A percentile compares a stretch with the other conserved stretches of the same genome.
These are phyloP conservation scores for Hypoxylon cercidicola DNA, from an alignment of 495 filamentous ascomycete genomes.

Conservation along the genomic window DNA sequence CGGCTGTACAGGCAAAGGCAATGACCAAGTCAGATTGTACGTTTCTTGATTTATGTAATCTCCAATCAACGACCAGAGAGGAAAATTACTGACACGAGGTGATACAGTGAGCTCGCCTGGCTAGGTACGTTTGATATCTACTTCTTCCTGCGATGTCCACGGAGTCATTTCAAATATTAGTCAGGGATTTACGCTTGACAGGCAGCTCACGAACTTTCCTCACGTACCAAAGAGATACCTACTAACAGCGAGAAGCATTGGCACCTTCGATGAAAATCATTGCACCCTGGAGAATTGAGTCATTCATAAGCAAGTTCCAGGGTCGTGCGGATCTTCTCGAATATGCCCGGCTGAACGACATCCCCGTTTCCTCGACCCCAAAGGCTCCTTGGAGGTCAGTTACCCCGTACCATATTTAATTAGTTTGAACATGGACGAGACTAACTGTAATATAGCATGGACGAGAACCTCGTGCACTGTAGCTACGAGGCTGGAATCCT, in stretches of 20 bases:
- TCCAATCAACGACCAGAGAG: background rate
- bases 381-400: constrained; percentile 77
- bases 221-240: constrained; percentile 9
- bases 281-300: constrained; percentile 86
- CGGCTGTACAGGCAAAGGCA: constrained; percentile 88
- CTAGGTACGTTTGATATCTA: constrained; percentile 14
- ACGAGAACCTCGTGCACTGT: constrained; percentile 93
- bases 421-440: background rate
- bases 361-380: constrained; percentile 83
- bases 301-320: constrained; percentile 73
- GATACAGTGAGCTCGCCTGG: constrained; percentile 19
- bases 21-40: constrained; percentile 84
- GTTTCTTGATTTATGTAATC: constrained; percentile 23
- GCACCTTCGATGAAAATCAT: constrained; percentile 85
- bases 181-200: too few relatives aligned
- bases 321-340: constrained; percentile 90
- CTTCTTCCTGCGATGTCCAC: too few relatives aligned
- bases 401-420: background rate
- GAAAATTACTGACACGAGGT: constrained; percentile 1
- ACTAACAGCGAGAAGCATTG: constrained; percentile 57
- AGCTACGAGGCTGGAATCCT: constrained; percentile 83
- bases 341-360: constrained; percentile 79
- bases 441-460: constrained; percentile 59
- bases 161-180: too few relatives aligned
- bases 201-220: too few relatives aligned